Evolutionary conservation across 1,284 basidiomycete species (phyloP).

Genomic region (Leccinum subspadiceum): DNA sequence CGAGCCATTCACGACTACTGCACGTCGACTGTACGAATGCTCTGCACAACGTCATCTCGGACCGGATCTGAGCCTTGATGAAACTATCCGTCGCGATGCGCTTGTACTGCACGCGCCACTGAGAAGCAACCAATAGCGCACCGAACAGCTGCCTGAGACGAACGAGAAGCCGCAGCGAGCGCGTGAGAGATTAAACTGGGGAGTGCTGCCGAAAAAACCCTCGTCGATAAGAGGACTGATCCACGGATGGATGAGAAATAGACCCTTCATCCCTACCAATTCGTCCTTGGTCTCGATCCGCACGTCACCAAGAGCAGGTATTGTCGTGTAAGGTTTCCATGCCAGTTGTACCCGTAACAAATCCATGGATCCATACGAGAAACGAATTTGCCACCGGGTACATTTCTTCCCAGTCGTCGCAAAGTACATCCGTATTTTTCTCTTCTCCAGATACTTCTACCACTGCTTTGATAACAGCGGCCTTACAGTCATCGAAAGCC

Average conservation of each 20-base stretch:
- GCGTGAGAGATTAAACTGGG: neutral
- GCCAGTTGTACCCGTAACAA: conserved; percentile 31
- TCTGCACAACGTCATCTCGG: neutral
- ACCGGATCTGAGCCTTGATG: neutral
- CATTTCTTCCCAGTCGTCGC: conserved; percentile 57
- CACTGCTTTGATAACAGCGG: conserved; percentile 77
- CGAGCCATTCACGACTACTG: neutral
- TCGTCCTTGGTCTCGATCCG: neutral
- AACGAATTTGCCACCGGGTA: conserved; percentile 72
- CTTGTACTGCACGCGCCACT: neutral
- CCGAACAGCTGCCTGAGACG: neutral
- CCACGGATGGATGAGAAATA: neutral
- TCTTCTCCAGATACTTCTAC: conserved; percentile 85
- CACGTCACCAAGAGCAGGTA: neutral
- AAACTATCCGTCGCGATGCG: neutral
- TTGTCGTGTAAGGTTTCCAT: conserved; percentile 24
- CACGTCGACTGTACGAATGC: neutral
- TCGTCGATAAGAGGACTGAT: neutral
- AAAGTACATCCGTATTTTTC: conserved; percentile 72
- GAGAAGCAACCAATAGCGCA: neutral
- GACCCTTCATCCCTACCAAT: neutral
- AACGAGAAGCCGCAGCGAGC: neutral
- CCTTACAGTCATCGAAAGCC: conserved; percentile 78
- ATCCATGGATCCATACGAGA: conserved; percentile 69
- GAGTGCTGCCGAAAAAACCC: neutral